phyloP scores from a whole-genome alignment of 2,329 filamentous ascomycete species.

The Stemphylium beticola region DNA sequence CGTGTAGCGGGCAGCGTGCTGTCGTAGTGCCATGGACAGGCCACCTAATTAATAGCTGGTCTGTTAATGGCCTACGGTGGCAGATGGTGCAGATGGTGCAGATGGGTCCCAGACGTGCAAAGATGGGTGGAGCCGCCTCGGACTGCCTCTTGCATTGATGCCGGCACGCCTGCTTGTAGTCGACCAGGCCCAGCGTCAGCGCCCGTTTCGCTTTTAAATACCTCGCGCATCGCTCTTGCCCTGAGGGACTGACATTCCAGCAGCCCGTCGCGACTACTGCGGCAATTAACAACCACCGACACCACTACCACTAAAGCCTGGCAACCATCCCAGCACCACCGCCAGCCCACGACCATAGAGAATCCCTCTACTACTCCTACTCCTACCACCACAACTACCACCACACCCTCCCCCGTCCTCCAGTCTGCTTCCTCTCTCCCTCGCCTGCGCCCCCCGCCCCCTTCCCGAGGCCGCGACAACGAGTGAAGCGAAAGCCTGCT shows the following conservation, averaged over 20 bases:
- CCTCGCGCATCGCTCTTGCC: constrained; percentile 29
- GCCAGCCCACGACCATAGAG: no score
- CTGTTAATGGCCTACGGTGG: constrained; percentile 28
- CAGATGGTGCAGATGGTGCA: no score
- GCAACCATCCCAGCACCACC: no score
- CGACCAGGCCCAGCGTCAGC: constrained; percentile 27
- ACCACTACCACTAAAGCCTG: no score
- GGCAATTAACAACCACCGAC: neutral
- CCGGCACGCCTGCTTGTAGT: constrained; percentile 20
- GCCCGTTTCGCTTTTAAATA: constrained; percentile 35
- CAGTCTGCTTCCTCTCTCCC: neutral
- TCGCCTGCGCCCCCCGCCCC: no score
- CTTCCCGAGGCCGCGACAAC: neutral
- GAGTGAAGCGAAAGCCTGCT: neutral
- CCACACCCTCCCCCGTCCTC: neutral
- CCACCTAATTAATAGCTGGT: constrained; percentile 28
- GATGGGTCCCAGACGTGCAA: constrained; percentile 28
- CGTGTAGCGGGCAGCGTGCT: constrained; percentile 10
- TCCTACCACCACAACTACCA: constrained; percentile 16
- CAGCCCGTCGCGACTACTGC: constrained; percentile 20
- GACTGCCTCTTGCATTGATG: constrained; percentile 20
- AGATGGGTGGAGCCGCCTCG: constrained; percentile 28
- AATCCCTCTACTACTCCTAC: no score
- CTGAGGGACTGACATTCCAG: constrained; percentile 29
- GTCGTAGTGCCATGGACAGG: constrained; percentile 24